Evolutionary conservation across 306 rosid species (phyloP), one percentile per base, ranked within the genome.

Genomic region (Lathyrus tuberosus): DNA sequence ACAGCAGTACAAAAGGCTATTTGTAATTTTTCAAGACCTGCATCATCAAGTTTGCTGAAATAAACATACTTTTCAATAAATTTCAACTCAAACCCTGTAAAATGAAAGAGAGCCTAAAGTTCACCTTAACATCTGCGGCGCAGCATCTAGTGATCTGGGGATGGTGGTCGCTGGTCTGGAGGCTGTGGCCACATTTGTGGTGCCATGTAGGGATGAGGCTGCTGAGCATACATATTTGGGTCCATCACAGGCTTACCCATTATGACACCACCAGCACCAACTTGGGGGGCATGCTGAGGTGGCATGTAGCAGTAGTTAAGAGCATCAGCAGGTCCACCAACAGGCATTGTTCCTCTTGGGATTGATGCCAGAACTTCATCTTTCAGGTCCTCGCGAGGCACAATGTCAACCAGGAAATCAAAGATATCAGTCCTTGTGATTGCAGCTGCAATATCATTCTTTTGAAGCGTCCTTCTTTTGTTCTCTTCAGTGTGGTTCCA

Each of bases 401-500:
- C 87, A 28, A 83, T 83, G 67, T 83, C 87, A 44, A 83, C 87
- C 75, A 77, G 66, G 81, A 85, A 79, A 64, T 74, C 81, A 58
- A 80, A 78, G 79, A 82, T 75, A 70, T 78, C 87, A 58, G 87
- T 83, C 78, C 84, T 83, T 2, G 87, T 76, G 65, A 83, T 79
- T 58, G 87, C 87, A 8, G 87, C 87, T 4, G 87, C 87, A 18
- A 83, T 83, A 10, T 83, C 87, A 61, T 76, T 83, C 59, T 83
- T 83, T 3, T 83, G 87, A 70, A 83, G 87, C 6, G 87, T 83
- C 57, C 87, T 70, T 74, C 87, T 79, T 53, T 83, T 83, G 78
- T 83, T 83, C 82, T 83, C 87, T 30, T 83, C 87, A 38, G 87
- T 83, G 80, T 79, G 87, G 49, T 83, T 83, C 87, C 87, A 83